These are phyloP conservation scores for Crucibulum laeve DNA, from an alignment of 768 basidiomycete species.

Conservation along the genomic window DNA sequence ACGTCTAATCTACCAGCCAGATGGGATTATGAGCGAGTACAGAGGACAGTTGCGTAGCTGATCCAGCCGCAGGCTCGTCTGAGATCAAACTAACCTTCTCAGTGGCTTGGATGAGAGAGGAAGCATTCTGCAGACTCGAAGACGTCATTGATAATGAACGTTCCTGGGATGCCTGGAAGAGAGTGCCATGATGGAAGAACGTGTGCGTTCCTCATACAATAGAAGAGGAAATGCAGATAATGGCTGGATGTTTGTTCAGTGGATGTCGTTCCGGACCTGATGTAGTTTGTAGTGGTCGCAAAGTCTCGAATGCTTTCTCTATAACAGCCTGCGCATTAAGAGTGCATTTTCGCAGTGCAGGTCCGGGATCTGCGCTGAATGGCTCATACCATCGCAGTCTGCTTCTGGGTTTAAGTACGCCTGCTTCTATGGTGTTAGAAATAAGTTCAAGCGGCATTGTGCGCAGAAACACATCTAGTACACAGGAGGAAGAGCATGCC, in stretches of 20 bases:
- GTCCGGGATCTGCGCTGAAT: constrained; percentile 19
- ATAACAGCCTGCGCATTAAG: constrained; percentile 12
- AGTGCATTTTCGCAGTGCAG: constrained; percentile 2
- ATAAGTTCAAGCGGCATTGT: constrained; percentile 35
- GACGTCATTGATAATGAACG: constrained; percentile 44
- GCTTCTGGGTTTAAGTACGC: constrained; percentile 20
- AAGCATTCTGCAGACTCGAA: constrained; percentile 39
- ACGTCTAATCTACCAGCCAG: constrained; percentile 45
- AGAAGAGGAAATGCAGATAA: constrained; percentile 37
- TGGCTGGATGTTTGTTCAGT: constrained; percentile 47
- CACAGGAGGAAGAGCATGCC: constrained; percentile 43
- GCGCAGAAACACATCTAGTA: constrained; percentile 45
- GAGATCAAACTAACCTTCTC: constrained; percentile 43
- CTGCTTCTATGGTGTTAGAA: constrained; percentile 12
- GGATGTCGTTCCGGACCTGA: constrained; percentile 46
- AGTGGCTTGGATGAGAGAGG: constrained; percentile 37
- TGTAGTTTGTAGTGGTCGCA: constrained; percentile 28
- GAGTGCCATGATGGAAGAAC: constrained; percentile 26
- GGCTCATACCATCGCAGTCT: constrained; percentile 29
- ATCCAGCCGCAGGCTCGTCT: constrained; percentile 46
- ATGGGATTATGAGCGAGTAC: constrained; percentile 47
- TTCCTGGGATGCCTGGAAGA: constrained; percentile 41
- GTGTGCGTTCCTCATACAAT: constrained; percentile 13
- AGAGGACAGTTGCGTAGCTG: constrained; percentile 37
- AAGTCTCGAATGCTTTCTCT: constrained; percentile 10